Percentiles rank a stretch among this genome's conserved stretches.
Evolutionary conservation across 257 asterid genomes (phyloP).

Genomic region (Solanum paucissectum): DNA sequence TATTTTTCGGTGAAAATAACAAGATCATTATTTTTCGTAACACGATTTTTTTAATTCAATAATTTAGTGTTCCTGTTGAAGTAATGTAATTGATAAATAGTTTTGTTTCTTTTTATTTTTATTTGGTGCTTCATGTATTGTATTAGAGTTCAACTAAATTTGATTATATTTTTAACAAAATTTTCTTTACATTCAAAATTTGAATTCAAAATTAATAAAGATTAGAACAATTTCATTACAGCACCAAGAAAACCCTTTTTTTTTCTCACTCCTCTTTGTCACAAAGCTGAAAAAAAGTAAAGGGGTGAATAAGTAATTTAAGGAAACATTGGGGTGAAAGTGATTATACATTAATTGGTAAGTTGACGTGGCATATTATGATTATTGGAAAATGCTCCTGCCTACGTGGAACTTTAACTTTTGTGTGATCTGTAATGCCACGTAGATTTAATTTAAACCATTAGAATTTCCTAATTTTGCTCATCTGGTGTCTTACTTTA

Average conservation of each 20-base stretch:
- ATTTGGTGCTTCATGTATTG: not conserved
- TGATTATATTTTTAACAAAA: no score
- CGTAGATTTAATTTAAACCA: not conserved
- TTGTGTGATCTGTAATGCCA: not conserved
- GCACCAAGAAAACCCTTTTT: no score
- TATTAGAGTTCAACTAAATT: no score
- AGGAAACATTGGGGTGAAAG: not conserved
- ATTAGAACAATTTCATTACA: rapidly evolving
- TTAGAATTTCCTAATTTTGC: not conserved
- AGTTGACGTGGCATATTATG: not conserved
- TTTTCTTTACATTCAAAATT: no score
- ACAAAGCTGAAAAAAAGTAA: not conserved
- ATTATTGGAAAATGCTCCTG: not conserved
- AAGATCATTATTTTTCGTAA: not conserved
- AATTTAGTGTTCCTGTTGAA: not conserved
- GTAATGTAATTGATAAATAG: not conserved
- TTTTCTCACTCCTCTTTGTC: not conserved
- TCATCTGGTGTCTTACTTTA: not conserved
- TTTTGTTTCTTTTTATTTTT: not conserved
- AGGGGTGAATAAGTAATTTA: not conserved
- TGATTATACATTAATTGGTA: not conserved
- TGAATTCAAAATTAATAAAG: not conserved
- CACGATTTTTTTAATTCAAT: not conserved
- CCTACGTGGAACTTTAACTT: not conserved
- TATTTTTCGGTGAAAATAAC: not conserved